These are phyloP conservation scores for Camellia lanceoleosa DNA, from an alignment of 148 eudicot species.

Conservation along the genomic window DNA sequence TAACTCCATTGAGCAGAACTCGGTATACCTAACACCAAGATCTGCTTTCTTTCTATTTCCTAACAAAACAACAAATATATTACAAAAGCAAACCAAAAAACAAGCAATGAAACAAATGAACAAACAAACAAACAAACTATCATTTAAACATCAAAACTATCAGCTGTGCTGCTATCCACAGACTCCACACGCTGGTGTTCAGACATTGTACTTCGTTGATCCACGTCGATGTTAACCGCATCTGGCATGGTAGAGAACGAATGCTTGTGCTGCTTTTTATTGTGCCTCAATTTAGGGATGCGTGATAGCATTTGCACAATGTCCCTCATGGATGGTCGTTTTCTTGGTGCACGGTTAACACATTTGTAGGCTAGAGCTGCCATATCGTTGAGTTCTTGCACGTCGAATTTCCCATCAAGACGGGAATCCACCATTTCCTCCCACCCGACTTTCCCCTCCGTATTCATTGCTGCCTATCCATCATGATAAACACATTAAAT, in stretches of 20 bases:
- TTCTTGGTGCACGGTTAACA: constrained; percentile 53
- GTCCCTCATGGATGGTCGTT: constrained; percentile 86
- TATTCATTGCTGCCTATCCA: constrained; percentile 80
- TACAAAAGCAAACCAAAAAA: constrained; percentile 22
- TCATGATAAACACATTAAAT: background rate
- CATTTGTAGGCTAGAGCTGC: constrained; percentile 87
- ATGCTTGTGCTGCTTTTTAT: constrained; percentile 35
- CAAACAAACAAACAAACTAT: background rate
- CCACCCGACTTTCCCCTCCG: constrained; percentile 87
- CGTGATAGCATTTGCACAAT: constrained; percentile 76
- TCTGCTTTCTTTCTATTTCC: constrained; percentile 19
- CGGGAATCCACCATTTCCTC: constrained; percentile 82
- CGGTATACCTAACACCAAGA: background rate
- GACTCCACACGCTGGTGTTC: constrained; percentile 63
- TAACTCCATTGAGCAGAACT: background rate
- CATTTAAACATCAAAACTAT: constrained; percentile 32
- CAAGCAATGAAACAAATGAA: constrained; percentile 15
- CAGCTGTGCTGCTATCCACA: constrained; percentile 65
- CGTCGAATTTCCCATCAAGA: constrained; percentile 66
- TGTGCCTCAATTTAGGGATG: constrained; percentile 46
- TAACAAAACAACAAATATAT: constrained; percentile 21
- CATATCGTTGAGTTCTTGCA: constrained; percentile 67
- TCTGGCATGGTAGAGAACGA: constrained; percentile 51
- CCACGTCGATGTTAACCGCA: constrained; percentile 47
- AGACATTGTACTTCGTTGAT: constrained; percentile 28